Evolutionary conservation across 164 flowering plant species (phyloP).

Genomic region (Magnolia changhungtana): DNA sequence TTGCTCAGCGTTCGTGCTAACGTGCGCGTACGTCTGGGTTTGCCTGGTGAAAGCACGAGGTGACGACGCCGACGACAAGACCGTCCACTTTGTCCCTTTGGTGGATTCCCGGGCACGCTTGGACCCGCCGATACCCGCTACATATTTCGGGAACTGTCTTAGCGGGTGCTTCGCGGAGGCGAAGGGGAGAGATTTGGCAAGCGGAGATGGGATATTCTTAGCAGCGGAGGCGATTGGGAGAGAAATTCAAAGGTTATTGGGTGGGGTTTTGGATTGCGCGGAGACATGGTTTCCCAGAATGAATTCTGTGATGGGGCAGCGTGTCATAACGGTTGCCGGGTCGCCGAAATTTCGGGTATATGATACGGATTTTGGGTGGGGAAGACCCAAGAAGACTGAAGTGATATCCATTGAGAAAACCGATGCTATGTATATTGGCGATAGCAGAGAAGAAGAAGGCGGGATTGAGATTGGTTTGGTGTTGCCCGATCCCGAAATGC

Average conservation of each 20-base stretch:
- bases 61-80: not conserved
- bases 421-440: conserved; percentile 28
- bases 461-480: conserved; percentile 36
- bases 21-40: conserved; percentile 25
- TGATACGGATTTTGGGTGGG: conserved; percentile 46
- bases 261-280: conserved; percentile 3
- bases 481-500: conserved; percentile 20
- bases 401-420: conserved; percentile 23
- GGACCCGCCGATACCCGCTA: conserved; percentile 20
- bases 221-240: conserved; percentile 26
- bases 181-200: conserved; percentile 11
- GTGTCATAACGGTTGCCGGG: conserved; percentile 26
- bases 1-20: conserved; percentile 25
- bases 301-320: not conserved
- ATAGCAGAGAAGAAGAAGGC: conserved; percentile 29
- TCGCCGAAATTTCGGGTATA: conserved; percentile 39
- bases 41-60: conserved; percentile 21
- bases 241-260: not conserved
- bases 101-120: conserved; percentile 26
- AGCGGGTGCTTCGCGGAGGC: not conserved
- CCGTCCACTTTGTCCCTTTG: conserved; percentile 7
- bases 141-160: conserved; percentile 34
- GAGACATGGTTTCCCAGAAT: conserved; percentile 6
- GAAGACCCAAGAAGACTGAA: conserved; percentile 36
- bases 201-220: conserved; percentile 18